Percentiles rank a stretch among this genome's conserved stretches.
phyloP scores from a whole-genome alignment of 2,329 filamentous ascomycete genomes.

The Phaeoacremonium minimum region DNA sequence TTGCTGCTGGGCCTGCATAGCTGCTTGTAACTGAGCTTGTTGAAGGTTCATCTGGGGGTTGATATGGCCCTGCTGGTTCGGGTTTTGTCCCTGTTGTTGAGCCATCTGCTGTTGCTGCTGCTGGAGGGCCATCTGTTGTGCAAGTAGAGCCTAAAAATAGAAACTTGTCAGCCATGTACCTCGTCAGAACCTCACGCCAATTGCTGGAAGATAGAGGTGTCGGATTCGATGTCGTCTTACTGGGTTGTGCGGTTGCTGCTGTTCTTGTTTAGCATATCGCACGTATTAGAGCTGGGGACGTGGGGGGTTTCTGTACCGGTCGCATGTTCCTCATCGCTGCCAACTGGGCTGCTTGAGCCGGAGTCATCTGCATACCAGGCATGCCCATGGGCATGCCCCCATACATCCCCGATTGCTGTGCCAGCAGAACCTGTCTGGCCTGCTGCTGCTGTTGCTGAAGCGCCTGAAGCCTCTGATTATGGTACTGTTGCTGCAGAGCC shows the following conservation, averaged over 20 bases:
- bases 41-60: constrained; percentile 34
- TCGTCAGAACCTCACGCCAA: neutral
- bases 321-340: constrained; percentile 20
- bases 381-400: constrained; percentile 50
- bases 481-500: constrained; percentile 33
- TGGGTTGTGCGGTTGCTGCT: constrained; percentile 11
- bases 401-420: constrained; percentile 43
- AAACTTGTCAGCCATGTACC: neutral
- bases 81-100: constrained; percentile 34
- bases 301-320: constrained; percentile 11
- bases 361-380: constrained; percentile 30
- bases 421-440: constrained; percentile 46
- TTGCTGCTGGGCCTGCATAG: constrained; percentile 18
- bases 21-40: constrained; percentile 22
- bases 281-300: constrained; percentile 17
- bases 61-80: constrained; percentile 44
- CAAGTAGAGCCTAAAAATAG: constrained; percentile 33
- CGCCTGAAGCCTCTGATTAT: constrained; percentile 49
- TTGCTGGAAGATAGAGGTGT: constrained; percentile 7
- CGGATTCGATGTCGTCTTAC: constrained; percentile 13
- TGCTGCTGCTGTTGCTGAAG: constrained; percentile 49
- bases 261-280: constrained; percentile 12
- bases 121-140: constrained; percentile 42
- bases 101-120: constrained; percentile 34
- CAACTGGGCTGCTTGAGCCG: constrained; percentile 27